Evolutionary conservation across 768 basidiomycete species (phyloP).

Genomic region (Phlebiopsis flavidoalba): DNA sequence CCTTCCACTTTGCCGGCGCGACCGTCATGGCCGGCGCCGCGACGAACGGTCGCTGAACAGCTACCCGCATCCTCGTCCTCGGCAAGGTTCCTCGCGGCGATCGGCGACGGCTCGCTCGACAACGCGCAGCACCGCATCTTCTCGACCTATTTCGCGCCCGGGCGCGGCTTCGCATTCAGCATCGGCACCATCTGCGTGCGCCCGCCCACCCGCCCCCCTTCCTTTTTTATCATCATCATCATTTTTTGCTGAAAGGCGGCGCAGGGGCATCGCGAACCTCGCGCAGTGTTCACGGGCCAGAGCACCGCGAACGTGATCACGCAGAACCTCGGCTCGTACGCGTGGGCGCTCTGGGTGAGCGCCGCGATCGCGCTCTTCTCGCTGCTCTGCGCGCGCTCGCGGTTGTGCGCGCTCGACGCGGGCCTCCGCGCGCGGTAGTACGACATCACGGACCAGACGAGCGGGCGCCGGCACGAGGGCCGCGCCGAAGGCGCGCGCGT

Average conservation of each 20-base stretch:
- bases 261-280: constrained; percentile 34
- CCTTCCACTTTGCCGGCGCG: constrained; percentile 32
- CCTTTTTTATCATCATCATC: neutral
- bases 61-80: constrained; percentile 34
- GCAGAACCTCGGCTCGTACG: constrained; percentile 31
- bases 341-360: constrained; percentile 40
- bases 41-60: constrained; percentile 29
- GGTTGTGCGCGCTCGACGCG: constrained; percentile 8
- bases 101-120: constrained; percentile 36
- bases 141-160: constrained; percentile 39
- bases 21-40: constrained; percentile 30
- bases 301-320: constrained; percentile 38
- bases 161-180: constrained; percentile 35
- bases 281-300: constrained; percentile 37
- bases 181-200: constrained; percentile 31
- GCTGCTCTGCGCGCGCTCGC: constrained; percentile 28
- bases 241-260: neutral
- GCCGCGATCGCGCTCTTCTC: constrained; percentile 34
- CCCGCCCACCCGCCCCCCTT: neutral
- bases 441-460: constrained; percentile 32
- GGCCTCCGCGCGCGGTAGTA: constrained; percentile 31
- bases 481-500: constrained; percentile 20
- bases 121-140: constrained; percentile 41
- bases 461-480: constrained; percentile 26
- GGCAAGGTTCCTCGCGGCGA: constrained; percentile 36